phyloP scores from a whole-genome alignment of 345 rosid species.

The Anacardium occidentale region DNA sequence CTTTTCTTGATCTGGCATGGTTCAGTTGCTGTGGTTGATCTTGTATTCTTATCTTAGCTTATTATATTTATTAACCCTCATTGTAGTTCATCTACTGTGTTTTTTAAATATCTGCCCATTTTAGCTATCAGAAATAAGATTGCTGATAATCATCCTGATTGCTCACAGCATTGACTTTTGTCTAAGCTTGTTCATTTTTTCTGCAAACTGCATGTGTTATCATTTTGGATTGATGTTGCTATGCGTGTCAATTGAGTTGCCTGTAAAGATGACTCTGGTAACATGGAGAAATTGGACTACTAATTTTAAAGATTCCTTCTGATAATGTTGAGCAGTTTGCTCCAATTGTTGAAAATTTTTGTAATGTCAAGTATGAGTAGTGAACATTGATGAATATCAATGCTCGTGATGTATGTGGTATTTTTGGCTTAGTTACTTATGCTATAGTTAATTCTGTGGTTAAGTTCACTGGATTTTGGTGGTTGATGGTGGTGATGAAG shows the following conservation, averaged over 20 bases:
- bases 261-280: not conserved
- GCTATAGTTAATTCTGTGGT: too few species aligned
- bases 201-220: not conserved
- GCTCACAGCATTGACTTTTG: not conserved
- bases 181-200: not conserved
- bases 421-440: too few species aligned
- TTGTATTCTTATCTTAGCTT: conserved; percentile 21
- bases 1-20: conserved; percentile 28
- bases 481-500: too few species aligned
- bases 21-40: conserved; percentile 24
- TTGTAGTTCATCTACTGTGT: conserved; percentile 22
- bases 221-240: not conserved
- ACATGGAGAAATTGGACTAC: not conserved
- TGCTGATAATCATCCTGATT: not conserved
- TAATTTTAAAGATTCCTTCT: not conserved
- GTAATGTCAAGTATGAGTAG: too few species aligned
- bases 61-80: conserved; percentile 22
- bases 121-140: conserved; percentile 1
- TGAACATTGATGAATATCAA: not conserved
- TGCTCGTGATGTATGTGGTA: not conserved
- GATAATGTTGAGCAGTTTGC: not conserved
- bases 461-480: too few species aligned
- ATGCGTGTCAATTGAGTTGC: not conserved
- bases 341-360: not conserved
- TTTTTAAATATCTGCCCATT: not conserved